These are phyloP conservation scores for Botryobasidium botryosum DNA, from an alignment of 768 basidiomycete genomes.

Conservation along the genomic window DNA sequence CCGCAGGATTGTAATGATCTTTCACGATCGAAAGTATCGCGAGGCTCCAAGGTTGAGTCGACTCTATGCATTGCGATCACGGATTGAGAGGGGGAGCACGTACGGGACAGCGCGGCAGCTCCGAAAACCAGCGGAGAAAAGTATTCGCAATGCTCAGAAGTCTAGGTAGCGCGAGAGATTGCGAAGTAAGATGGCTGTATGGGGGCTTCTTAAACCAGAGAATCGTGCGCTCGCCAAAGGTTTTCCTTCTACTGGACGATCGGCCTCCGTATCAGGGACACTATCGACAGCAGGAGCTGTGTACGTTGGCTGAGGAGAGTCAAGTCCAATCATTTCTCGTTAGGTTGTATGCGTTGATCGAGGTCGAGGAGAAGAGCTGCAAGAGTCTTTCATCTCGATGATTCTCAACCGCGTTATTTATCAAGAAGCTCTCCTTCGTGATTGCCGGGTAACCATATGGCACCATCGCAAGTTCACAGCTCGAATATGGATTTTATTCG, in stretches of 20 bases:
- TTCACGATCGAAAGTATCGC: too few relatives aligned
- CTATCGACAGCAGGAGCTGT: constrained; percentile 17
- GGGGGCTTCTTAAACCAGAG: neutral
- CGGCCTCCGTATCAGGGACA: constrained; percentile 27
- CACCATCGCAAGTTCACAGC: too few relatives aligned
- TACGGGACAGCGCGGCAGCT: constrained; percentile 52
- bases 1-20: constrained; percentile 46
- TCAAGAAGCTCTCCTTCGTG: too few relatives aligned
- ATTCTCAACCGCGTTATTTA: too few relatives aligned
- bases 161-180: neutral
- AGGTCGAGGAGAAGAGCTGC: too few relatives aligned
- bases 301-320: constrained; percentile 26
- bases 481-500: too few relatives aligned
- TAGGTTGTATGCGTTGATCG: too few relatives aligned
- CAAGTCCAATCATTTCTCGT: constrained; percentile 19
- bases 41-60: too few relatives aligned
- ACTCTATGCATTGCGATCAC: too few relatives aligned
- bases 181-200: neutral
- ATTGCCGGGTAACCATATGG: too few relatives aligned
- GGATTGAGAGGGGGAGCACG: too few relatives aligned
- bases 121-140: constrained; percentile 47
- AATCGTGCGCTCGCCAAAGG: constrained; percentile 22
- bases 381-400: too few relatives aligned
- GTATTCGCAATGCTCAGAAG: constrained; percentile 6
- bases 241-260: constrained; percentile 23